These are phyloP conservation scores for Arthrobotrys musiformis DNA, from an alignment of 2,329 filamentous ascomycete species.

Conservation along the genomic window DNA sequence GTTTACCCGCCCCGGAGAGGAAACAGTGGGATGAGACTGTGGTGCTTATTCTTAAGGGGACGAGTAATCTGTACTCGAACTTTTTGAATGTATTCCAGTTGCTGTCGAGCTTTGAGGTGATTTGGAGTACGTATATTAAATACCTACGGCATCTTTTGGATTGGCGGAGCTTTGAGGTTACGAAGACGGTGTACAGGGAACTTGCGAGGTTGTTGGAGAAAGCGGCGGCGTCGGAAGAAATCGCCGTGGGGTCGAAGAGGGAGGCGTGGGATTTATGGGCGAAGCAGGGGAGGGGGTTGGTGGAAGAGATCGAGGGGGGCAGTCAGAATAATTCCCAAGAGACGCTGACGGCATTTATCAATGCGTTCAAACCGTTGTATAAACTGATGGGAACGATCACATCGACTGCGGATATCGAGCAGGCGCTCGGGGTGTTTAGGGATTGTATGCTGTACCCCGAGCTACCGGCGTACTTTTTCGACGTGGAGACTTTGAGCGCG, in stretches of 20 bases:
- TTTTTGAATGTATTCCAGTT: conserved; percentile 78
- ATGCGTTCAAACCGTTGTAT: conserved; percentile 80
- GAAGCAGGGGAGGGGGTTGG: conserved; percentile 57
- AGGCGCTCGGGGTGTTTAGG: conserved; percentile 77
- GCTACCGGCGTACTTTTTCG: conserved; percentile 74
- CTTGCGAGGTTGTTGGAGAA: conserved; percentile 71
- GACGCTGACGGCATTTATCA: conserved; percentile 85
- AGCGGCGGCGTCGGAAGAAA: conserved; percentile 64
- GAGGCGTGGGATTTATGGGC: conserved; percentile 78
- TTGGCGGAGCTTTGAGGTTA: conserved; percentile 75
- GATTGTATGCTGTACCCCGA: conserved; percentile 77
- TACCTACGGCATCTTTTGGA: conserved; percentile 75
- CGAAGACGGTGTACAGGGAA: conserved; percentile 76
- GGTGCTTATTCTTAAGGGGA: conserved; percentile 77
- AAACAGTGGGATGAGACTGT: conserved; percentile 79
- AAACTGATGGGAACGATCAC: conserved; percentile 75
- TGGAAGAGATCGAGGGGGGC: conserved; percentile 60
- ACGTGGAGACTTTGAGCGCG: conserved; percentile 77
- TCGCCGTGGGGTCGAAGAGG: conserved; percentile 67
- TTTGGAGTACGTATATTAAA: conserved; percentile 79
- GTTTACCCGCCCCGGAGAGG: conserved; percentile 56
- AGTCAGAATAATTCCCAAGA: conserved; percentile 71
- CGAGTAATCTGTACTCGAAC: conserved; percentile 77
- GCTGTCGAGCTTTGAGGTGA: conserved; percentile 73
- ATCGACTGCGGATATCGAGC: conserved; percentile 71